phyloP scores from a whole-genome alignment of 352 stramenopile genomes.

The Pythium diclinum region DNA sequence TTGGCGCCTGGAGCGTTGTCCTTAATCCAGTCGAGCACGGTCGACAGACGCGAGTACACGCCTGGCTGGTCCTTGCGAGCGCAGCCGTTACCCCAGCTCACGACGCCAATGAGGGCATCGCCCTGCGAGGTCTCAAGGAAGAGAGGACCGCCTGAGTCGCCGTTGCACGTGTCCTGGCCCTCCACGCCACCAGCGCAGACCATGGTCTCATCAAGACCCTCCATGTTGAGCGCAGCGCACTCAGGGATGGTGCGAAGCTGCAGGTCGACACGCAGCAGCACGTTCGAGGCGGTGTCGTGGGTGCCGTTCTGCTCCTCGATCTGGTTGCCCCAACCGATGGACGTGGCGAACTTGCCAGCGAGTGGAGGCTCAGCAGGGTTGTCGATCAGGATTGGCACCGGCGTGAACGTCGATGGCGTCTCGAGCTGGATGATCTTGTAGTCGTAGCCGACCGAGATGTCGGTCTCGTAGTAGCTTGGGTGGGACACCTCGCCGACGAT shows the following conservation, averaged over 20 bases:
- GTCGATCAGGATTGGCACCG: conserved; percentile 13
- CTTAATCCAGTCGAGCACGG: conserved; percentile 4
- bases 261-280: not conserved
- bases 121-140: conserved; percentile 13
- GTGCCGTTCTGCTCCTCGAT: conserved; percentile 14
- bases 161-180: conserved; percentile 26
- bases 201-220: conserved; percentile 17
- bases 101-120: conserved; percentile 24
- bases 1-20: conserved; percentile 4
- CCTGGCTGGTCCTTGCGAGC: conserved; percentile 15
- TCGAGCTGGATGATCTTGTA: conserved; percentile 26
- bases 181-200: conserved; percentile 19
- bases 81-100: conserved; percentile 26
- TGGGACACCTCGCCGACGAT: conserved; percentile 17
- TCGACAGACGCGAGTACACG: conserved; percentile 15
- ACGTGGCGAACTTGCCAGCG: conserved; percentile 14
- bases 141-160: conserved; percentile 31
- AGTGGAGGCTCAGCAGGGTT: conserved; percentile 8
- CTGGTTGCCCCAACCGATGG: conserved; percentile 19
- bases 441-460: conserved; percentile 6
- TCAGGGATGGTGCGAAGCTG: not conserved
- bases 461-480: conserved; percentile 17
- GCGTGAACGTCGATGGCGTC: conserved; percentile 4
- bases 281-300: conserved; percentile 15
- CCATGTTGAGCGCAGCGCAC: conserved; percentile 4